Evolutionary conservation across 768 basidiomycete species (phyloP), one percentile per base, ranked within the genome.

Genomic region (Amanita rubescens): DNA sequence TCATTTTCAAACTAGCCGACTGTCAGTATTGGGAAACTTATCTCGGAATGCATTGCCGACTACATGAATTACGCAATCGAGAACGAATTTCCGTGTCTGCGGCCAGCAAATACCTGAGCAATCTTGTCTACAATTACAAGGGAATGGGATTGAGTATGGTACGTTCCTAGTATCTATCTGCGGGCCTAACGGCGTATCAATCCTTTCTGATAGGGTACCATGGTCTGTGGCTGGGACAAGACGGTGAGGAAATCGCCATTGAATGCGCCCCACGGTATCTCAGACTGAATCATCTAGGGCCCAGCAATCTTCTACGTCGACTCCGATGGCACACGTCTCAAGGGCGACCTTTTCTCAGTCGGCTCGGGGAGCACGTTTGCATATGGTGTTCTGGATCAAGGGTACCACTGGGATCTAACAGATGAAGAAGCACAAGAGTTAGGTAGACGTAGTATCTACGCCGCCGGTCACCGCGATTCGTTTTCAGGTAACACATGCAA

Each of bases 141-240:
- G 96, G 95, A 19, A 98, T 95, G 95, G 96, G 96, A 5, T 71
- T 99, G 58, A 94, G 92, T 68, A 99, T 99, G 95, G 93, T 93
- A 51, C n/a, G 84, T 68, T 11, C 19, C 14, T 20, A 42, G 10
- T 32, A 5, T 45, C 48, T 41, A 30, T 8, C 8, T 46, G 47
- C 24, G 19, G 19, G 50, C 17, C 12, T 49, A 3, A 19, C 55
- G 34, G 54, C 17, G 46, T 49, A 53, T 39, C 35, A 39, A 32
- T 39, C 24, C 19, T 12, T 35, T 55, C 33, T 45, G 3, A 45
- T 61, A 94, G 93, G 96, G 96, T 47, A 99, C 96, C 0, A 99
- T 98, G 96, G 94, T 99, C 53, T 97, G 94, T 63, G 96, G 96
- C 24, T 98, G 94, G 94, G 96, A 99, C 72, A 98, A 98, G 75